phyloP scores from a whole-genome alignment of 2,329 filamentous ascomycete species.

The Ophiocordyceps robertsii region DNA sequence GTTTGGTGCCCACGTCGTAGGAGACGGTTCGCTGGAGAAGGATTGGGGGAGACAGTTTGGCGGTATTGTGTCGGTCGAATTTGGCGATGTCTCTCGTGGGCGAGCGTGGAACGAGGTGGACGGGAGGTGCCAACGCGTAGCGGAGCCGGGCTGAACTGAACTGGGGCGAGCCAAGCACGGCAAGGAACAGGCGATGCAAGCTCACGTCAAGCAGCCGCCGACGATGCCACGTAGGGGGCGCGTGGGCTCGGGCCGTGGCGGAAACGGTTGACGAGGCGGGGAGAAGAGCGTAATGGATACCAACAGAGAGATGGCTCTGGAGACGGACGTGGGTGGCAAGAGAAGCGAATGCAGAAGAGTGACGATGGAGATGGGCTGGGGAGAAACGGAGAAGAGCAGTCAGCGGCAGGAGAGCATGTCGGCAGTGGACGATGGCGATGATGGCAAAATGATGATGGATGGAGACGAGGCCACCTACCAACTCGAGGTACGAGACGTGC shows the following conservation, averaged over 20 bases:
- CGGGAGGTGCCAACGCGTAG: background rate
- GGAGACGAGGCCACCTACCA: no score
- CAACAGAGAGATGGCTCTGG: background rate
- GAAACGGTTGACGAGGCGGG: constrained; percentile 1
- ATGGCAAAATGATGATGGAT: no score
- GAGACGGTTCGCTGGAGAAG: constrained; percentile 81
- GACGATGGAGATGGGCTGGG: background rate
- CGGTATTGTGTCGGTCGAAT: constrained; percentile 48
- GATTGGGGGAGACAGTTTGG: constrained; percentile 88
- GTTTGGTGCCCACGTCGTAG: constrained; percentile 71
- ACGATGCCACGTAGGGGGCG: background rate
- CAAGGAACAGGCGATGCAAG: constrained; percentile 3
- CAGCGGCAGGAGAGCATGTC: no score
- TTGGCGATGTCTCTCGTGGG: constrained; percentile 6
- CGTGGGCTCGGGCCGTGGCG: constrained; percentile 1
- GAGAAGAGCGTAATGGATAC: background rate
- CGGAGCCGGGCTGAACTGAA: background rate
- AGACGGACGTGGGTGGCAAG: background rate
- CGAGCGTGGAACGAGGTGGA: background rate
- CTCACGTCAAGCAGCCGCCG: background rate
- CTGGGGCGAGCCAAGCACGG: background rate
- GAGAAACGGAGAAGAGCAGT: background rate
- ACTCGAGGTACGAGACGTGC: no score
- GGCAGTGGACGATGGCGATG: no score
- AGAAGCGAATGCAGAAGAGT: background rate